Percentiles rank a stretch among this genome's conserved stretches.
Evolutionary conservation across 1,284 basidiomycete genomes (phyloP).

Genomic region (Peniophora sp.): DNA sequence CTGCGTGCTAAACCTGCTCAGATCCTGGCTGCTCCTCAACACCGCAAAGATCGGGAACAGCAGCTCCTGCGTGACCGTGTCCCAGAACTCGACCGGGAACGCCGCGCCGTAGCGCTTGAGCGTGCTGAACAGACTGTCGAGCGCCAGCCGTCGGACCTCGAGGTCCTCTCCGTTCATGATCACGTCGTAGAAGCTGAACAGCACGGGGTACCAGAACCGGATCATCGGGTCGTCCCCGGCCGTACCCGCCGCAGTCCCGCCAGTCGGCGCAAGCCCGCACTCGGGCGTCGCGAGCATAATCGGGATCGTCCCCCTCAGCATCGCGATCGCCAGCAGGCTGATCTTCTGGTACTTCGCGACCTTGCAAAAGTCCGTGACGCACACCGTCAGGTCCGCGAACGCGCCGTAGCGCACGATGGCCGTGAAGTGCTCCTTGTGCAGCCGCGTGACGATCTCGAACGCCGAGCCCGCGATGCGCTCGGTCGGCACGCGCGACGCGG

Average conservation of each 20-base stretch:
- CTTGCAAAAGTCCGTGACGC: conserved; percentile 99
- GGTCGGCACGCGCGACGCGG: conserved; percentile 90
- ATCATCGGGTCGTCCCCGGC: conserved; percentile 74
- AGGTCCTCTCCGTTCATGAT: conserved; percentile 99
- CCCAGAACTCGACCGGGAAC: conserved; percentile 95
- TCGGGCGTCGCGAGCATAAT: conserved; percentile 86
- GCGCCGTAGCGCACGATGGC: conserved; percentile 88
- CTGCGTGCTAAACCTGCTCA: conserved; percentile 90
- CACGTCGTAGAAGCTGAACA: conserved; percentile 98
- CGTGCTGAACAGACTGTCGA: conserved; percentile 93
- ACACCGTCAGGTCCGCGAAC: conserved; percentile 93
- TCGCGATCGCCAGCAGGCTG: conserved; percentile 91
- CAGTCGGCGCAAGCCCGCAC: conserved; percentile 50
- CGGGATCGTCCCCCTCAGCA: conserved; percentile 88
- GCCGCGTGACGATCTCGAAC: conserved; percentile 90
- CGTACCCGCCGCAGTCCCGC: conserved; percentile 30
- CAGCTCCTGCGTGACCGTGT: conserved; percentile 93
- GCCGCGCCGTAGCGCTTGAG: conserved; percentile 85
- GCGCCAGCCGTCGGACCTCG: conserved; percentile 89
- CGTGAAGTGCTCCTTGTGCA: conserved; percentile 90
- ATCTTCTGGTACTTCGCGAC: conserved; percentile 99
- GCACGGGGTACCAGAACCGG: conserved; percentile 93
- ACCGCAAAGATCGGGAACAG: conserved; percentile 99
- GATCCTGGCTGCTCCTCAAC: conserved; percentile 83
- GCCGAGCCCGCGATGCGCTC: conserved; percentile 92